Conservation (phyloP, 805 yeast species). For the Wickerhamomyces queroliae region DNA sequence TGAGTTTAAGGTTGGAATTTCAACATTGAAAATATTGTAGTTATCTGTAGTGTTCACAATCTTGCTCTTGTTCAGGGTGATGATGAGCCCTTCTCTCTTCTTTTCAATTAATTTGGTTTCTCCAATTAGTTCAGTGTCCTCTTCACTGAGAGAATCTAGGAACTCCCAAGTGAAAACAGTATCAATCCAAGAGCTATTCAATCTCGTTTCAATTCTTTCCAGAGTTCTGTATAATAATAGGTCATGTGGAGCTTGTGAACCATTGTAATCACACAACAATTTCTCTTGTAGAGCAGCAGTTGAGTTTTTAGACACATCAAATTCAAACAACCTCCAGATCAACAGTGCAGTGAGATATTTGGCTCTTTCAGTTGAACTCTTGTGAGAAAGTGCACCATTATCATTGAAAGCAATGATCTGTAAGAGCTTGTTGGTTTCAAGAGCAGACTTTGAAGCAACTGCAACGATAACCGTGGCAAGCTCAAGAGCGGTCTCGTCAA, state of each 20-base stretch:
- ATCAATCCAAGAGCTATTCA: conserved; percentile 59
- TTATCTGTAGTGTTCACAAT: conserved; percentile 42
- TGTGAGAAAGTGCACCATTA: conserved; percentile 28
- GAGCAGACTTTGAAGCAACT: conserved; percentile 27
- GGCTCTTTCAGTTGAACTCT: conserved; percentile 13
- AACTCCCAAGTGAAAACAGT: conserved; percentile 64
- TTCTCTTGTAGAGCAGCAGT: conserved; percentile 40
- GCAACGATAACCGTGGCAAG: conserved; percentile 36
- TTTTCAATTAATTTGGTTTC: conserved; percentile 40
- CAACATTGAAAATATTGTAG: conserved; percentile 24
- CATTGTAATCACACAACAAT: conserved; percentile 52
- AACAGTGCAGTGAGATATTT: conserved; percentile 41
- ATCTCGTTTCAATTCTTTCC: conserved; percentile 47
- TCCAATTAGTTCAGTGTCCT: conserved; percentile 42
- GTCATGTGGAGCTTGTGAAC: conserved; percentile 58
- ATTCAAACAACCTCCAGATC: conserved; percentile 42
- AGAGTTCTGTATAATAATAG: conserved; percentile 52
- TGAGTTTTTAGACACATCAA: conserved; percentile 41
- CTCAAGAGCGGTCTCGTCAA: conserved; percentile 33
- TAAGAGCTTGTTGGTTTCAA: conserved; percentile 45
- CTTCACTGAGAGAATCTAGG: conserved; percentile 28
- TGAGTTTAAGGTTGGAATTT: conserved; percentile 20
- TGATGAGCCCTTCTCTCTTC: conserved; percentile 40
- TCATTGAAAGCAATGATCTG: conserved; percentile 61
- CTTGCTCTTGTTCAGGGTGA: conserved; percentile 44